Base-by-base conservation (phyloP, 208 protist species). In the Trypanosoma melophagium region DNA sequence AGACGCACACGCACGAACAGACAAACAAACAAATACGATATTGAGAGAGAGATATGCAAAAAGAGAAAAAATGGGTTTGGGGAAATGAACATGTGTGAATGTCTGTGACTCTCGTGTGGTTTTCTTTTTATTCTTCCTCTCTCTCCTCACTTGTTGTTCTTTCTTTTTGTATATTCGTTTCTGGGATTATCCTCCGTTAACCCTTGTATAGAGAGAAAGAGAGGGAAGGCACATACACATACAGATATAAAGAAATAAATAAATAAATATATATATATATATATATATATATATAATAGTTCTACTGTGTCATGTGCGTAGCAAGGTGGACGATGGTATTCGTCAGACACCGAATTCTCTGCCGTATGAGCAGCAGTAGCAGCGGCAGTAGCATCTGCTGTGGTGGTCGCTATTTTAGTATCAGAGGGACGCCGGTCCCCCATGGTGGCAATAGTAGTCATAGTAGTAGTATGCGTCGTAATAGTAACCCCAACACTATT, bases 191-290 rank as follows among this genome's bases (percentile, higher is more conserved):
- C 12, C 40, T 12, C 40, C 12, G 7, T 44, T 44, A 19, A 24
- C 24, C 2, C 19, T 12, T 7, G 53, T 40, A 25, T 14, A 35
- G 3, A 41, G 17, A 41, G 19, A 44, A 17, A 44, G 12, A 44
- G 16, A 41, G 19, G 10, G 28, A 17, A 60, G 17, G 31, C 16
- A 17, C 1, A 44, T 12, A 4, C 12, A 40, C 9, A n/a, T 12
- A 14, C 1, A 73, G 47, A 56, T 54, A 40, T 44, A 77, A 41
- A 41, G 38, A 71, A 66, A 61, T 66, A 60, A 79, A 69, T 47
- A 59, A 69, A 14, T 4, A n/a, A 44, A 13, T 21, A 55, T 22
- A 41, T 55, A 55, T 62, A 42, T 51, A 62, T 61, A 61, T 51
- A 66, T 53, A 53, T 55, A 66, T 42, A 67, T 49, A 71, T 44